Percentiles rank a stretch among this genome's conserved stretches.
Conservation (phyloP, 2,329 filamentous ascomycete genomes). For the Monosporascus sp. region DNA sequence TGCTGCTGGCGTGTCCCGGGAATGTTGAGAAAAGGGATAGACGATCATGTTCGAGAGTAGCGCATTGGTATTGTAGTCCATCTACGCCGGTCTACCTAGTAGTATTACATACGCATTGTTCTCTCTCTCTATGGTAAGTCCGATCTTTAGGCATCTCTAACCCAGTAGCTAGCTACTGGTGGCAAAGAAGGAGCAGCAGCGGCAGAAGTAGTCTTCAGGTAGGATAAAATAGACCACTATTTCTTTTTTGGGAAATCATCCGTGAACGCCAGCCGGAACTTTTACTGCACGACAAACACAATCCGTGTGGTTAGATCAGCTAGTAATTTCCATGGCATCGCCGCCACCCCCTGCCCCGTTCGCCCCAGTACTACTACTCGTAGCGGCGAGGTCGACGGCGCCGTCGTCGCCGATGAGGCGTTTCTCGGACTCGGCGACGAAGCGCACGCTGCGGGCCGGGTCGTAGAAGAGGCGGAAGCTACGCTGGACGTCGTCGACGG, state of each 20-base stretch:
- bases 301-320: neutral
- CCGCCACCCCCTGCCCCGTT: slow-evolving; percentile 10
- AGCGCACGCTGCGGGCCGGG: slow-evolving; percentile 78
- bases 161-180: slow-evolving; percentile 25
- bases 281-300: too few species aligned
- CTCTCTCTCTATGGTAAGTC: neutral
- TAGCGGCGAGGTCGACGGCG: slow-evolving; percentile 61
- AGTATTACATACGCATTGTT: neutral
- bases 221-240: too few species aligned
- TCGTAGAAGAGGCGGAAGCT: slow-evolving; percentile 96
- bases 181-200: neutral
- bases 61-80: slow-evolving; percentile 10
- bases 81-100: slow-evolving; percentile 14
- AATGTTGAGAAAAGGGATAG: too few species aligned
- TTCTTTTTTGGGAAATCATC: too few species aligned
- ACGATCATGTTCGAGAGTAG: too few species aligned
- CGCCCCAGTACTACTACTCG: slow-evolving; percentile 45
- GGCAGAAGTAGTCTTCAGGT: too few species aligned
- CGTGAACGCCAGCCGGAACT: too few species aligned
- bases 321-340: slow-evolving; percentile 30
- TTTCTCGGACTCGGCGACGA: slow-evolving; percentile 86
- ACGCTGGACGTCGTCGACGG: slow-evolving; percentile 82
- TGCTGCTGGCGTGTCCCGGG: too few species aligned
- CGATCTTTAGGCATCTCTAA: slow-evolving; percentile 3
- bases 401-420: slow-evolving; percentile 87